Evolutionary conservation across 768 basidiomycete species (phyloP).

Genomic region (Tylopilus felleus): DNA sequence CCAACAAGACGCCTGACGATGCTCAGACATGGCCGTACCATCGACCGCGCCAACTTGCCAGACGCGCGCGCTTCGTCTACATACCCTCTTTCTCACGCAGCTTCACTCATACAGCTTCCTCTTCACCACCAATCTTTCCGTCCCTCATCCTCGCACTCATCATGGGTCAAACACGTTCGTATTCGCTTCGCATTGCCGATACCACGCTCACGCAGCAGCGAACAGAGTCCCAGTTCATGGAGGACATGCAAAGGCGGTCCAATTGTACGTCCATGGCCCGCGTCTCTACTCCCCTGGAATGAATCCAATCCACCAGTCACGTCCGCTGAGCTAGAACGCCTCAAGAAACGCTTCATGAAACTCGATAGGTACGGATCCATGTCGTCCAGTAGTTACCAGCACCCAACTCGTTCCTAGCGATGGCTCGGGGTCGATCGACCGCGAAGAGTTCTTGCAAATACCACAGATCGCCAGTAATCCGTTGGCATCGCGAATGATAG

Average conservation of each 20-base stretch:
- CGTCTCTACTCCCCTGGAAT: not conserved
- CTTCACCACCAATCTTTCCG: not conserved
- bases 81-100: constrained; percentile 21
- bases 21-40: constrained; percentile 22
- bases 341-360: constrained; percentile 99
- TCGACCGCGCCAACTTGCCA: not conserved
- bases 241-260: constrained; percentile 95
- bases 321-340: constrained; percentile 85
- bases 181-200: not conserved
- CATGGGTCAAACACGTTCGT: constrained; percentile 87
- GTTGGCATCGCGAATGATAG: constrained; percentile 95
- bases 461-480: constrained; percentile 99
- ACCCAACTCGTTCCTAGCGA: constrained; percentile 49
- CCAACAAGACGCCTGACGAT: constrained; percentile 1
- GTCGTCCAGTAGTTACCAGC: not conserved
- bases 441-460: constrained; percentile 98
- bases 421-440: constrained; percentile 96
- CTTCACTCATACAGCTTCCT: not conserved
- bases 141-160: constrained; percentile 17
- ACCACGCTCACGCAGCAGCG: constrained; percentile 6
- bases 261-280: constrained; percentile 72
- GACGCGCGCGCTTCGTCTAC: not conserved
- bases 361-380: constrained; percentile 70
- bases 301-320: constrained; percentile 62
- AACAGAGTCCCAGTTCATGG: constrained; percentile 90